Percentiles rank a stretch among this genome's conserved stretches.
These are phyloP conservation scores for Letharia lupina DNA, from an alignment of 495 filamentous ascomycete species.

Conservation along the genomic window DNA sequence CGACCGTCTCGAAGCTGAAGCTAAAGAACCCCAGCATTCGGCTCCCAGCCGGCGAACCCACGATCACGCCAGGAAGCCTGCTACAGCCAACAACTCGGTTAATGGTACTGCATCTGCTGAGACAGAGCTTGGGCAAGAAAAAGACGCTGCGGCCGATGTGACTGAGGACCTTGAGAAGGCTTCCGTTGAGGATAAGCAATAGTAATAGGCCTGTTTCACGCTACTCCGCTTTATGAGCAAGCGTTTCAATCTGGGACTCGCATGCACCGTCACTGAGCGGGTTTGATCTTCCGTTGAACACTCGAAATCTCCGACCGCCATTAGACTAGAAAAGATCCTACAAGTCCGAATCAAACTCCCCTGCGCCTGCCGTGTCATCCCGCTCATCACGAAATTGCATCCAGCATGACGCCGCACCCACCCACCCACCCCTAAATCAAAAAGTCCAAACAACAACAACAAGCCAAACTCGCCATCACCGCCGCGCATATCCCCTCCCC, in stretches of 20 bases:
- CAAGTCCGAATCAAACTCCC: not conserved
- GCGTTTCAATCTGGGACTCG: too few relatives aligned
- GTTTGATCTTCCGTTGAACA: too few relatives aligned
- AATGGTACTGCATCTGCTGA: conserved; percentile 46
- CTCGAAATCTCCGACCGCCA: too few relatives aligned
- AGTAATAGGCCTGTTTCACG: not conserved
- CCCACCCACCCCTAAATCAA: conserved; percentile 23
- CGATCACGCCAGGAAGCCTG: conserved; percentile 47
- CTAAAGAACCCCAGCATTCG: conserved; percentile 38
- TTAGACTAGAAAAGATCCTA: too few relatives aligned
- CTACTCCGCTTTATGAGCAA: too few relatives aligned
- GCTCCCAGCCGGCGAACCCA: conserved; percentile 25
- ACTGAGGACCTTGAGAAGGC: conserved; percentile 51
- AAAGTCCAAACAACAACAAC: conserved; percentile 38
- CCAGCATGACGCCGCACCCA: not conserved
- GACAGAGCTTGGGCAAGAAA: conserved; percentile 49
- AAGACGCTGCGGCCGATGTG: conserved; percentile 49
- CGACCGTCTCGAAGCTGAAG: conserved; percentile 51
- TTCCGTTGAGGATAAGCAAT: conserved; percentile 43
- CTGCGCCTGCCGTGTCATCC: not conserved
- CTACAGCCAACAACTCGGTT: conserved; percentile 39
- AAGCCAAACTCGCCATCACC: conserved; percentile 30
- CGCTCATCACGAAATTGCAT: too few relatives aligned
- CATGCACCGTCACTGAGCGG: too few relatives aligned
- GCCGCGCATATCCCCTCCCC: conserved; percentile 30